Percentiles rank a stretch among this genome's conserved stretches.
Conservation (phyloP, 768 basidiomycete species). For the Suillus subluteus region DNA sequence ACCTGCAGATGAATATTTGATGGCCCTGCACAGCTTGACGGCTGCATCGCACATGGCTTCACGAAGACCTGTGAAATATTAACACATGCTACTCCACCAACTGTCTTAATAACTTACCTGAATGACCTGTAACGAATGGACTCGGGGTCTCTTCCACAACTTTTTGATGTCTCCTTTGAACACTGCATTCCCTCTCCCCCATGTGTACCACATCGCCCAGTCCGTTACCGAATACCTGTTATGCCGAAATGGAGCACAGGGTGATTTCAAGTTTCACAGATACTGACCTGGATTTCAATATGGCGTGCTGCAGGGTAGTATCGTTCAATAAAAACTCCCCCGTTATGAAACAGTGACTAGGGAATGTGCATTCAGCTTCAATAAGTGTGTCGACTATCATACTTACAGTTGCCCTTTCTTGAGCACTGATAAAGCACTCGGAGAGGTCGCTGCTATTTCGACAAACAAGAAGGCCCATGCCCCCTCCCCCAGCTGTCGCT, state of each 20-base stretch:
- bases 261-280: neutral
- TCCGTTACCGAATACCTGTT: slow-evolving; percentile 69
- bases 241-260: slow-evolving; percentile 9
- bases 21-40: slow-evolving; percentile 46
- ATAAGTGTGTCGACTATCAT: neutral
- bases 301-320: slow-evolving; percentile 61
- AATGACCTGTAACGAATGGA: slow-evolving; percentile 52
- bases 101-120: slow-evolving; percentile 38
- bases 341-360: slow-evolving; percentile 52
- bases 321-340: slow-evolving; percentile 60
- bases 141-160: slow-evolving; percentile 72
- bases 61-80: slow-evolving; percentile 40
- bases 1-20: slow-evolving; percentile 66
- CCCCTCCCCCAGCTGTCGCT: slow-evolving; percentile 71
- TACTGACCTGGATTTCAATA: slow-evolving; percentile 63
- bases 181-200: slow-evolving; percentile 72
- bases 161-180: slow-evolving; percentile 74
- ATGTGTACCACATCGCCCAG: slow-evolving; percentile 59
- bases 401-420: slow-evolving; percentile 49
- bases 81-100: neutral
- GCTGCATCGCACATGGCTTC: slow-evolving; percentile 58
- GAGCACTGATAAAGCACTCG: slow-evolving; percentile 39
- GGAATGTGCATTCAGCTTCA: neutral
- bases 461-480: slow-evolving; percentile 68
- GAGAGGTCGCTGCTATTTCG: slow-evolving; percentile 41